Evolutionary conservation across 1,139 yeast species (phyloP).

Genomic region (Yamadazyma atlantica): DNA sequence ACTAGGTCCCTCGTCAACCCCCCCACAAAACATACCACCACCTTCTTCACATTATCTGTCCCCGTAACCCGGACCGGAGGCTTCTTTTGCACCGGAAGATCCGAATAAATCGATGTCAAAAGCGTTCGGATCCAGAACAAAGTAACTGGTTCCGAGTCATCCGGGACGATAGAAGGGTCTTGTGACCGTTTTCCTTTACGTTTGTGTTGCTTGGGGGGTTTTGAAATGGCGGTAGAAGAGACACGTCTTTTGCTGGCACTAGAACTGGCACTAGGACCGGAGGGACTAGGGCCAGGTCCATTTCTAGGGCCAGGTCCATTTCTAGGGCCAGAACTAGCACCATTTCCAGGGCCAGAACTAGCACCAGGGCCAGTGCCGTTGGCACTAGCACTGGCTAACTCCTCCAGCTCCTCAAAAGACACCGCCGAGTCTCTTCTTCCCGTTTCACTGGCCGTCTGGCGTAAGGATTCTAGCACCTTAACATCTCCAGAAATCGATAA

Average conservation of each 20-base stretch:
- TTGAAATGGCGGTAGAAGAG: background rate
- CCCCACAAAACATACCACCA: conserved; percentile 65
- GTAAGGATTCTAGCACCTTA: conserved; percentile 1
- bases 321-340: too few species aligned
- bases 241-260: background rate
- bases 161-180: conserved; percentile 20
- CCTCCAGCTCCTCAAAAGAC: conserved; percentile 19
- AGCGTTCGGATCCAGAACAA: background rate
- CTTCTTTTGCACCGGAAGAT: background rate
- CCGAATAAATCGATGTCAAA: background rate
- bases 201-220: conserved; percentile 27
- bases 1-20: conserved; percentile 50
- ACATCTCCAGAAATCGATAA: conserved; percentile 8
- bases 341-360: too few species aligned
- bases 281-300: too few species aligned
- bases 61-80: conserved; percentile 22
- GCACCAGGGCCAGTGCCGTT: too few species aligned
- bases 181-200: conserved; percentile 32
- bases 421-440: conserved; percentile 27
- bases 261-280: too few species aligned
- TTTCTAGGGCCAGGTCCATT: too few species aligned
- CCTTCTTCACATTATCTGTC: conserved; percentile 44
- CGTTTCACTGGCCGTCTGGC: background rate
- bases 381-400: background rate
- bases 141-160: background rate